Conservation (phyloP, 768 basidiomycete genomes). For the Austroboletus eburneus region DNA sequence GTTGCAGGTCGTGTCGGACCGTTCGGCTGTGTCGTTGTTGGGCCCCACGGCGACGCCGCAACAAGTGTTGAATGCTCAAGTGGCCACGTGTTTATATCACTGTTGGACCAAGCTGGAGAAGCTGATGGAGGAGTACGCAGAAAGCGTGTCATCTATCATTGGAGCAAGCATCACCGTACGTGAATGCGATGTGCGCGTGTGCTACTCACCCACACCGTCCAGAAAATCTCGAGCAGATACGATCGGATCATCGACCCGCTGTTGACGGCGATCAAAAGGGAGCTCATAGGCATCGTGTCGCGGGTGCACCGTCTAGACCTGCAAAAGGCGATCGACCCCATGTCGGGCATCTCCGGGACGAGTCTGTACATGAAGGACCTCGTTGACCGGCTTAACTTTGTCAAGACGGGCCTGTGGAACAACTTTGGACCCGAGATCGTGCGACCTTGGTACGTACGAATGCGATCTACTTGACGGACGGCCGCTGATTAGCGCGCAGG, state of each 20-base stretch:
- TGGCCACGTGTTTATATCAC: constrained; percentile 61
- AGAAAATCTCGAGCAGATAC: constrained; percentile 37
- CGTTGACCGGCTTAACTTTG: constrained; percentile 72
- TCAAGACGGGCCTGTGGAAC: constrained; percentile 75
- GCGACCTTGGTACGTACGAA: constrained; percentile 58
- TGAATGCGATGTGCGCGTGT: constrained; percentile 1
- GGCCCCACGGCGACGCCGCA: constrained; percentile 78
- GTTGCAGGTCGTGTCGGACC: constrained; percentile 60
- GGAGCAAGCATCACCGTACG: constrained; percentile 56
- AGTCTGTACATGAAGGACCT: constrained; percentile 87
- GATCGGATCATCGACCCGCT: constrained; percentile 60
- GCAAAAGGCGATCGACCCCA: constrained; percentile 63
- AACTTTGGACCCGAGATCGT: constrained; percentile 72
- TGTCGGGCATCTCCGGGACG: constrained; percentile 44
- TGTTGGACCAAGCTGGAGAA: constrained; percentile 25
- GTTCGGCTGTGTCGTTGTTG: constrained; percentile 67
- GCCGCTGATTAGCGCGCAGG: no score
- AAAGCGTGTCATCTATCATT: constrained; percentile 50
- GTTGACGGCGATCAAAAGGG: constrained; percentile 67
- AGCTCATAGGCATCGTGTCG: constrained; percentile 73
- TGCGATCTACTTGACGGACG: no score
- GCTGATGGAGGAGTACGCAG: constrained; percentile 21
- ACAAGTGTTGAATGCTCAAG: constrained; percentile 70
- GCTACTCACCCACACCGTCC: not conserved
- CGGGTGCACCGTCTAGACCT: constrained; percentile 86